Percentiles rank a stretch among this genome's conserved stretches.
These are phyloP conservation scores for Anisogramma anomala DNA, from an alignment of 2,329 filamentous ascomycete genomes.

Conservation along the genomic window DNA sequence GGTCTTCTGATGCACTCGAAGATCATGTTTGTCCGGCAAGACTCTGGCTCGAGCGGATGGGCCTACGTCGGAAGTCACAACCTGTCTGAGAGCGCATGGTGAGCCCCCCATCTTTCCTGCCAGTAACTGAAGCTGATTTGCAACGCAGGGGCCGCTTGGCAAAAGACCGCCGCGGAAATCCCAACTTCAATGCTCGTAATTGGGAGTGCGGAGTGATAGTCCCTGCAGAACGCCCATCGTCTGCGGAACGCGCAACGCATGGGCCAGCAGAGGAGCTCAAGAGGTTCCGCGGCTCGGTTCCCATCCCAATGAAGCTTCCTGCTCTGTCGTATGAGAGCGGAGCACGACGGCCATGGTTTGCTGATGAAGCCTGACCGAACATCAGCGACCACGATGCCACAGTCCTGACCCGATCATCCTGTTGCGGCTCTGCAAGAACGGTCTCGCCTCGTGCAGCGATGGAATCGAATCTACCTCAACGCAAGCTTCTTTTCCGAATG, in stretches of 20 bases:
- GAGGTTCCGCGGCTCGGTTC: slow-evolving; percentile 43
- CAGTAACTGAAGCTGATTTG: slow-evolving; percentile 8
- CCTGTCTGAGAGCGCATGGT: slow-evolving; percentile 87
- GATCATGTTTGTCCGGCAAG: slow-evolving; percentile 41
- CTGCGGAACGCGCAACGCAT: slow-evolving; percentile 2
- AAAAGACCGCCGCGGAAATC: slow-evolving; percentile 56
- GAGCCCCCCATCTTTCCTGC: slow-evolving; percentile 23
- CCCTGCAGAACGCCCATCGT: slow-evolving; percentile 26
- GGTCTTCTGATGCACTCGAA: slow-evolving; percentile 87
- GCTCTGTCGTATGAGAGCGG: slow-evolving; percentile 34
- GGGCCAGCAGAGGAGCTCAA: slow-evolving; percentile 21
- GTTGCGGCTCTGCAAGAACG: no score
- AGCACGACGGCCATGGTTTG: slow-evolving; percentile 11
- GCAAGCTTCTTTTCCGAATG: no score
- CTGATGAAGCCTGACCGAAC: neutral
- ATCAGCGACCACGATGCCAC: neutral
- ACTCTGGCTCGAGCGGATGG: slow-evolving; percentile 41
- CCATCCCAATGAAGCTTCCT: slow-evolving; percentile 54
- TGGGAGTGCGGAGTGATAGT: slow-evolving; percentile 92
- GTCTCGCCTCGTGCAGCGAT: no score
- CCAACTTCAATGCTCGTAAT: slow-evolving; percentile 75
- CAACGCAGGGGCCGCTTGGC: slow-evolving; percentile 52
- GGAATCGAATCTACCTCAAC: no score
- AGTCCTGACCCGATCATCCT: neutral
- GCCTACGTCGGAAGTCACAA: slow-evolving; percentile 87